Evolutionary conservation across 2,329 filamentous ascomycete genomes (phyloP).

Genomic region (Aurifilum marmelostoma): DNA sequence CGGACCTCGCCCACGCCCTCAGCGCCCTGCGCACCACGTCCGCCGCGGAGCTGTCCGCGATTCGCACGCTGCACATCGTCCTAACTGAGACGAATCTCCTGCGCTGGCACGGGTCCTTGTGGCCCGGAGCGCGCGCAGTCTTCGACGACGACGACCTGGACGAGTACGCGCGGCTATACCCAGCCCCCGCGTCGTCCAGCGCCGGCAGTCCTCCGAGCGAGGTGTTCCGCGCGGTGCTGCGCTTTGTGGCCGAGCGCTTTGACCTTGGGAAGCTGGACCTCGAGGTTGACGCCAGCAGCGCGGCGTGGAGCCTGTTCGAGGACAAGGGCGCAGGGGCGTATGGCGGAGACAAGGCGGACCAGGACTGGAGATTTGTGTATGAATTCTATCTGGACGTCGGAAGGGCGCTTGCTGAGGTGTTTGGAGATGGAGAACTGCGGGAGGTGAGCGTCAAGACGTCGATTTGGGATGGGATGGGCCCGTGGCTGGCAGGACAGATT

Average conservation of each 20-base stretch:
- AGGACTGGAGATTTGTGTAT: slow-evolving; percentile 10
- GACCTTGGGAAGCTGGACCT: slow-evolving; percentile 7
- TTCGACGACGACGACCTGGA: slow-evolving; percentile 3
- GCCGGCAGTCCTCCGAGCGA: slow-evolving; percentile 3
- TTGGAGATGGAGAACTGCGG: not conserved
- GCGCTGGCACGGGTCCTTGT: slow-evolving; percentile 12
- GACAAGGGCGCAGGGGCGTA: not conserved
- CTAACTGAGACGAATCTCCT: slow-evolving; percentile 3
- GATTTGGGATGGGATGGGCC: slow-evolving; percentile 13
- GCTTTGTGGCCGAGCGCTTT: slow-evolving; percentile 8
- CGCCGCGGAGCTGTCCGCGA: not conserved
- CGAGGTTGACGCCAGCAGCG: slow-evolving; percentile 6
- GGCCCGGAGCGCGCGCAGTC: not conserved
- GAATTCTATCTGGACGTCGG: slow-evolving; percentile 9
- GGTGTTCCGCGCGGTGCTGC: slow-evolving; percentile 14
- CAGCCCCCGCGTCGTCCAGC: not conserved
- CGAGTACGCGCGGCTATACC: slow-evolving; percentile 7
- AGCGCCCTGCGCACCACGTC: not conserved
- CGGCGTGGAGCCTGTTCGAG: slow-evolving; percentile 5
- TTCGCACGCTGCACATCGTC: slow-evolving; percentile 9
- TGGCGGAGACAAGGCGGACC: slow-evolving; percentile 2
- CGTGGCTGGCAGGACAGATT: slow-evolving; percentile 9
- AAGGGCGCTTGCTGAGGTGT: slow-evolving; percentile 13
- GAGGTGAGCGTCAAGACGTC: not conserved
- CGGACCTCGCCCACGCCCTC: slow-evolving; percentile 3